Conservation (phyloP, 2,329 filamentous ascomycete species). For the Blumeria hordei region DNA sequence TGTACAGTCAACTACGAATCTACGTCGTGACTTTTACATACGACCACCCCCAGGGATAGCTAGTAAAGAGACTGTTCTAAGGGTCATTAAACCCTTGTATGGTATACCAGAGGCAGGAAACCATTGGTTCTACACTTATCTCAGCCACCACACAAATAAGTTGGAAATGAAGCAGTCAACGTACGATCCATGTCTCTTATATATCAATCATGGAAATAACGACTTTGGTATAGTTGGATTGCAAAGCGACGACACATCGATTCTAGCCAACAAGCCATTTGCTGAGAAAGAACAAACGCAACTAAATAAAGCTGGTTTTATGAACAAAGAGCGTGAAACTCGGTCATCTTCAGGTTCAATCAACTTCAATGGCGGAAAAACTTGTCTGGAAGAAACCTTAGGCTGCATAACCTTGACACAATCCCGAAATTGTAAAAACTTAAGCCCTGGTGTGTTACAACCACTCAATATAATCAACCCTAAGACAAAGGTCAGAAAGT, state of each 20-base stretch:
- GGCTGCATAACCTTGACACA: background rate
- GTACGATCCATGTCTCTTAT: constrained; percentile 2
- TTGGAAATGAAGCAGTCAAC: constrained; percentile 1
- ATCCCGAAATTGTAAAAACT: background rate
- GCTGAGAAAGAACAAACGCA: constrained; percentile 1
- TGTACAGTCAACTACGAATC: no score
- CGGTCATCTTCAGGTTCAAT: background rate
- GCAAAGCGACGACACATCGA: constrained; percentile 4
- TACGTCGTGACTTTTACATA: no score
- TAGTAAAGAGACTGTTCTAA: no score
- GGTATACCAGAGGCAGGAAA: no score
- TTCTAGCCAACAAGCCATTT: constrained; percentile 2
- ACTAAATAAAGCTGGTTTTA: background rate
- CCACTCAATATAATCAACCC: no score
- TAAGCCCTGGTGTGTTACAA: background rate
- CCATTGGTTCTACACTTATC: no score
- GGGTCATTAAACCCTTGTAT: no score
- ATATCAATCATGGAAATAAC: background rate
- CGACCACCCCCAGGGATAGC: no score
- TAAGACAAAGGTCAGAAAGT: no score
- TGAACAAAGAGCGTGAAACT: background rate
- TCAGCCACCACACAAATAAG: no score
- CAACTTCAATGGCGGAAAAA: background rate
- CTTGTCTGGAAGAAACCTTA: background rate
- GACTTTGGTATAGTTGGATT: constrained; percentile 2